Base-by-base conservation (phyloP, 2,329 filamentous ascomycete species). In the Fonsecaea nubica region DNA sequence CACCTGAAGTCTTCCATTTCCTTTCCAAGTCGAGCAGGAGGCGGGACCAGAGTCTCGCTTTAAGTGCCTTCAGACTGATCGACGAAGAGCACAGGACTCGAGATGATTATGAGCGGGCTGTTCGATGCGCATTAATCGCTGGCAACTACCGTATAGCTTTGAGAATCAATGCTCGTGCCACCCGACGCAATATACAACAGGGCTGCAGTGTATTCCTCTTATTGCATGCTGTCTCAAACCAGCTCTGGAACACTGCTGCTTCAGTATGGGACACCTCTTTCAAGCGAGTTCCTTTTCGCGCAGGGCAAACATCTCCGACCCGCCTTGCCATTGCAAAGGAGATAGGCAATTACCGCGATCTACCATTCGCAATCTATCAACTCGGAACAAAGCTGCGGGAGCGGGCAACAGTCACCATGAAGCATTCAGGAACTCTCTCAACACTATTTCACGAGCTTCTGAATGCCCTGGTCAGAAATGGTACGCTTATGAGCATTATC, bases 31-130 rank as follows among this genome's bases (percentile, higher is more conserved):
- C 66, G 8, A 45, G 30, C 9, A 33, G 32, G 8, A 54, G 36
- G 8, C 18, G 42, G 52, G 21, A 64, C 55, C 63, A 55, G 15
- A 36, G 36, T 33, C 32, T 56, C 13, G 57, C 65, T 40, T 18
- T 63, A 36, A 32, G 57, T 76, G 66, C 87, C 8, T 87, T 87
- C 71, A 73, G 80, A 35, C 64, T 69, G 3, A 78, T 85, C 32
- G 72, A 77, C 3, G 30, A 66, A 0, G 62, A 76, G 8, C 62
- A 77, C 42, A 80, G 82, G 32, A 77, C 76, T 2, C 70, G 75
- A 7, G 75, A 76, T 4, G 80, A 83, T 60, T 87, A 85, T 72
- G 72, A 76, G 52, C 80, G 84, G 25, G 71, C 66, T 3, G 63
- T 71, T 30, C 58, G 56, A 42, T 55, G 66, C 13, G 64, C 65